Evolutionary conservation across 257 asterid genomes (phyloP), one percentile per base, ranked within the genome.

Genomic region (Nyctanthes arbortristis): DNA sequence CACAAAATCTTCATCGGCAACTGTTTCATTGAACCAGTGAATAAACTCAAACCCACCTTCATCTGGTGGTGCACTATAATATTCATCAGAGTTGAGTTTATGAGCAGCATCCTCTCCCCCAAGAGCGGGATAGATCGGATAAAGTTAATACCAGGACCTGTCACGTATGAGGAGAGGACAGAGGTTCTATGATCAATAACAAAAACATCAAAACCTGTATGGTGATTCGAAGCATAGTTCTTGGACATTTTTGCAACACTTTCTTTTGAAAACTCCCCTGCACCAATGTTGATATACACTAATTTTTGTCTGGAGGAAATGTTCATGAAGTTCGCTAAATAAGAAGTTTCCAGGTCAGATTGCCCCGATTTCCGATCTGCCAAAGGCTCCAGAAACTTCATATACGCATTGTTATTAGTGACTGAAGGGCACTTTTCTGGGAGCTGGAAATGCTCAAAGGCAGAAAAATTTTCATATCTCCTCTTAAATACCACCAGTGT

Each of bases 231-330:
- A 28, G 78, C 71, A 65, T 90, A 85, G 59, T 84, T 71, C 47
- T 72, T 77, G 27, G 82, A 73, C 78, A 88, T 79, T 68, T 72
- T 71, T 1, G 82, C 69, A 28, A 83, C 52, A 16, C 73, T 83
- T 8, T 75, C 0, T 72, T 80, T 86, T 9, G 89, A 87, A 1
- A 74, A 77, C 70, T 88, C 96, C 32, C 94, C 92, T 0, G 83
- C 96, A 0, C 98, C 99, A 3, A 94, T 32, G 65, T 85, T 91
- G 66, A 94, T 77, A 54, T 91, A 88, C 25, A 89, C 74, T 67
- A 94, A 54, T 56, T 78, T 87, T 83, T 84, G 87, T 78, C 96
- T 86, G 0, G 95, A 77, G 25, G 99, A 89, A 69, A 91, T 81
- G 60, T 94, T 80, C 97, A 85, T 77, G 77, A 69, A 70, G 4